These are phyloP conservation scores for Pseudogymnoascus verrucosus DNA, from an alignment of 2,329 filamentous ascomycete species.

Conservation along the genomic window DNA sequence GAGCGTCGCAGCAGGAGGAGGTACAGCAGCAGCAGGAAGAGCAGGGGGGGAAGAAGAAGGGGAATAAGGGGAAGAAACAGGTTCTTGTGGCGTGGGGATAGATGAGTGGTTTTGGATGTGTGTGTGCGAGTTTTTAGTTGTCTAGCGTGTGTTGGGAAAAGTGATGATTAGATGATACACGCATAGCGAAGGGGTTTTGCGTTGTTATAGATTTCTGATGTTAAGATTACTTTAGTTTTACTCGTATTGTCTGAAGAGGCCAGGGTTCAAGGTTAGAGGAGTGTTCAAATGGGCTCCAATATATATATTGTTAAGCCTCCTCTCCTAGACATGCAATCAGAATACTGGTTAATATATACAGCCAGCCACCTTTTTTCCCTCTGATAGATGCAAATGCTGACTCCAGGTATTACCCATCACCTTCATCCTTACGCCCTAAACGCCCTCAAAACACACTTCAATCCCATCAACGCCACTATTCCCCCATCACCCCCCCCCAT, in stretches of 20 bases:
- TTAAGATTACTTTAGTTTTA: neutral
- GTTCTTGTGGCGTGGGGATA: conserved; percentile 55
- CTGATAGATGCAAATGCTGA: neutral
- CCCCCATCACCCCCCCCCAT: neutral
- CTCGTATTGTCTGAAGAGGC: neutral
- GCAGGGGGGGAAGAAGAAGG: conserved; percentile 41
- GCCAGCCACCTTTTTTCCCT: neutral
- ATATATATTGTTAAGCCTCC: neutral
- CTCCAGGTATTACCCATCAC: neutral
- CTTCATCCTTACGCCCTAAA: neutral
- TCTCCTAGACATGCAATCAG: neutral
- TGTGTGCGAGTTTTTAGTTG: neutral
- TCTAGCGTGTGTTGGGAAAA: neutral
- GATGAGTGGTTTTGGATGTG: neutral
- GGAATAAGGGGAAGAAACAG: conserved; percentile 53
- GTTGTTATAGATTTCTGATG: neutral
- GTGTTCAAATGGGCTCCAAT: no score
- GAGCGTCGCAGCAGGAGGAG: conserved; percentile 20
- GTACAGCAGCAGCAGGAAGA: conserved; percentile 19
- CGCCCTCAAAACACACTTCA: neutral
- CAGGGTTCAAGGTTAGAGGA: no score
- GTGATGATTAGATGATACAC: conserved; percentile 1
- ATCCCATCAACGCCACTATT: neutral
- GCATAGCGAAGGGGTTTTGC: neutral
- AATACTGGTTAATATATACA: neutral